phyloP scores from a whole-genome alignment of 2,329 filamentous ascomycete species.

The Talaromyces sp. region DNA sequence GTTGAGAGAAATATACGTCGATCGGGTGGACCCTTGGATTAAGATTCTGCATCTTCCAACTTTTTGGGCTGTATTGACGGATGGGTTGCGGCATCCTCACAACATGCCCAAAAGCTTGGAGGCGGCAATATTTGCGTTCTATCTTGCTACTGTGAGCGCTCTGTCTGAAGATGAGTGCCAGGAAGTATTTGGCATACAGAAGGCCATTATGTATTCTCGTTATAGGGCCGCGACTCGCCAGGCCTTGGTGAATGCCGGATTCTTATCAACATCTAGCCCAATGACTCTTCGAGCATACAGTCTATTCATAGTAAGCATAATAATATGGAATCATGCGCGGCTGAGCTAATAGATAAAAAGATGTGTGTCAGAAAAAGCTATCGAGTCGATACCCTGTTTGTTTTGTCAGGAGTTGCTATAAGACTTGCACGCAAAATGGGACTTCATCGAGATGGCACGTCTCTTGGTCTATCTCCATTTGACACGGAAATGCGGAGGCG shows the following conservation, averaged over 20 bases:
- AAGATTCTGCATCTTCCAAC: constrained; percentile 1
- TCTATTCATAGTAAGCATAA: neutral
- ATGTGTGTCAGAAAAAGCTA: neutral
- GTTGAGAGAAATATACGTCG: neutral
- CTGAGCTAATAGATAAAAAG: neutral
- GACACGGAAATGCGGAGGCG: constrained; percentile 56
- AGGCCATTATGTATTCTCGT: neutral
- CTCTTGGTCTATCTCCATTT: constrained; percentile 48
- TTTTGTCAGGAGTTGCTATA: constrained; percentile 38
- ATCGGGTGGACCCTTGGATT: neutral
- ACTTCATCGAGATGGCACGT: constrained; percentile 55
- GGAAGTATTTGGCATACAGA: neutral
- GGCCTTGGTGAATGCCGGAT: neutral
- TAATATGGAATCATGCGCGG: neutral
- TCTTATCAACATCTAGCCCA: neutral
- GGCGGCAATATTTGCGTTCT: neutral
- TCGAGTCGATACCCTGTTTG: constrained; percentile 26
- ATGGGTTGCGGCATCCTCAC: neutral
- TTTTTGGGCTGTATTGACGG: neutral
- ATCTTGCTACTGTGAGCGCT: neutral
- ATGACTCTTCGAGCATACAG: neutral
- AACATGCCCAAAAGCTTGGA: neutral
- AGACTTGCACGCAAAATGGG: constrained; percentile 62
- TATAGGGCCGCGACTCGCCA: neutral
- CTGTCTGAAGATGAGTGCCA: neutral